These are phyloP conservation scores for Onygenales sp. DNA, from an alignment of 2,329 filamentous ascomycete genomes.

Conservation along the genomic window DNA sequence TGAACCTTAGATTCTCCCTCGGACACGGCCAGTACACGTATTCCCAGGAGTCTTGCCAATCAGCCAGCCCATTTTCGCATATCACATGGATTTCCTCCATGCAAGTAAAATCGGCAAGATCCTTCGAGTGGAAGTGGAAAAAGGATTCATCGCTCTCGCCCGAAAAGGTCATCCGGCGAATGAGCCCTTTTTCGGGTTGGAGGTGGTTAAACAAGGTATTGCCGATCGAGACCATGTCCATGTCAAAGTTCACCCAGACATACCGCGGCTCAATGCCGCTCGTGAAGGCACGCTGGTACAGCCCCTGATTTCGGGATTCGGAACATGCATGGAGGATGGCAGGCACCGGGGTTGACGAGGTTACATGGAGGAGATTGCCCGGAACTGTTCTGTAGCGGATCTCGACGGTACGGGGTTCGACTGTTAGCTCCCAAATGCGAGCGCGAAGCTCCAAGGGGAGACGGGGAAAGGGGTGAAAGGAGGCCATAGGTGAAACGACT, in stretches of 20 bases:
- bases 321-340: not conserved
- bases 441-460: conserved; percentile 3
- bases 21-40: not conserved
- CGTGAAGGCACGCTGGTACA: not conserved
- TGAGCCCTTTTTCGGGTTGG: not conserved
- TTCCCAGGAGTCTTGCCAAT: not conserved
- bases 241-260: conserved; percentile 12
- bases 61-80: not conserved
- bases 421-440: not conserved
- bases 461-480: not conserved
- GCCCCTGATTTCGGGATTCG: not conserved
- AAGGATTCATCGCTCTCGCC: too few relatives aligned
- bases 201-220: not conserved
- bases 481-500: not conserved
- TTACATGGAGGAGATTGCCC: not conserved
- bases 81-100: conserved; percentile 2
- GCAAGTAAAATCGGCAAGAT: too few relatives aligned
- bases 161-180: not conserved
- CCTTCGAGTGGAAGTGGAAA: too few relatives aligned
- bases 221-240: conserved; percentile 5
- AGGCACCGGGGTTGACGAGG: not conserved
- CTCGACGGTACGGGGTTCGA: conserved; percentile 1
- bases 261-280: not conserved
- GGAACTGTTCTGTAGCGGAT: not conserved
- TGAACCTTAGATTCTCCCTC: not conserved